Conservation (phyloP, 805 yeast species). For the Phaffomyces thermotolerans region DNA sequence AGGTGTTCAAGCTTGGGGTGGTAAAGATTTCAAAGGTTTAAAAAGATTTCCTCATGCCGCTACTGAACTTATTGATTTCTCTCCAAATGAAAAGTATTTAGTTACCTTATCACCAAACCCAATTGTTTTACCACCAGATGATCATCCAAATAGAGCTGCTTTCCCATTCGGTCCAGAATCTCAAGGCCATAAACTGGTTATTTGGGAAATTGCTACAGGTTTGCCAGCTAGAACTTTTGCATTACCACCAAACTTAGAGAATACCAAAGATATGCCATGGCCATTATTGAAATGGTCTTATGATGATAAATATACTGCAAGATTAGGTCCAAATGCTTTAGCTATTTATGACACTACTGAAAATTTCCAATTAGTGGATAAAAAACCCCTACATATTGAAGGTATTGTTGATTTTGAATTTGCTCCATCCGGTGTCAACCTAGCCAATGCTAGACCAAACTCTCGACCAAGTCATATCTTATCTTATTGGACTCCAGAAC, state of each 20-base stretch:
- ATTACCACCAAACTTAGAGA: slow-evolving; percentile 64
- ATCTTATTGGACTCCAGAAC: slow-evolving; percentile 97
- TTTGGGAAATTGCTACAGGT: slow-evolving; percentile 87
- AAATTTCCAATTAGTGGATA: slow-evolving; percentile 74
- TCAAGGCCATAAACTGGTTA: slow-evolving; percentile 87
- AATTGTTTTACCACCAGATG: slow-evolving; percentile 60
- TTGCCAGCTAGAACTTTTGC: slow-evolving; percentile 87
- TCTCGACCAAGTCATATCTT: slow-evolving; percentile 58
- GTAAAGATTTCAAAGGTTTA: slow-evolving; percentile 64
- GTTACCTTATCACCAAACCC: slow-evolving; percentile 88
- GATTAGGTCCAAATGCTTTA: slow-evolving; percentile 88
- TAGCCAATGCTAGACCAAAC: slow-evolving; percentile 46
- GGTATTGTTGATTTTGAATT: slow-evolving; percentile 89
- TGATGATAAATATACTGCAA: slow-evolving; percentile 89
- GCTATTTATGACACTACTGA: slow-evolving; percentile 79
- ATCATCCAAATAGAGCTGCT: slow-evolving; percentile 52
- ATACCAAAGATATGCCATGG: slow-evolving; percentile 74
- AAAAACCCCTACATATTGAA: slow-evolving; percentile 74
- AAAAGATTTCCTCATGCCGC: slow-evolving; percentile 81
- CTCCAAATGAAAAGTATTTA: slow-evolving; percentile 85
- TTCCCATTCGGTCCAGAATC: slow-evolving; percentile 83
- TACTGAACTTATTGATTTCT: slow-evolving; percentile 82
- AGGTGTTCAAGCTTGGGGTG: slow-evolving; percentile 97
- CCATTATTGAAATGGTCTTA: slow-evolving; percentile 94
- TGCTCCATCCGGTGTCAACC: slow-evolving; percentile 81